These are phyloP conservation scores for Begonia loranthoides DNA, from an alignment of 306 rosid species.

Conservation along the genomic window DNA sequence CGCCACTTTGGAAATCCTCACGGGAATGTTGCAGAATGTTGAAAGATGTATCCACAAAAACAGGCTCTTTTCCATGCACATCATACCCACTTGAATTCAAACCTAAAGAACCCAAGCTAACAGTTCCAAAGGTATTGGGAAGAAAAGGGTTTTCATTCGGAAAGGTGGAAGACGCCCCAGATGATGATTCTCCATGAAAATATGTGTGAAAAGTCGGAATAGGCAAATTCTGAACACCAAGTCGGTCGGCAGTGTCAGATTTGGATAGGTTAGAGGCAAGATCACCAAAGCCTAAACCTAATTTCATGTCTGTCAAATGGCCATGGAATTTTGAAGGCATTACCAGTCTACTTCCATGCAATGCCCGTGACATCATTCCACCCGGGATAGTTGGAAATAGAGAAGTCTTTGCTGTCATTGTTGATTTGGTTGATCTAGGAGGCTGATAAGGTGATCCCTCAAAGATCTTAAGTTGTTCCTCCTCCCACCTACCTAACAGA, in stretches of 20 bases:
- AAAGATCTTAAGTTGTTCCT: slow-evolving; percentile 75
- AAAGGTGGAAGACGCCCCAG: slow-evolving; percentile 57
- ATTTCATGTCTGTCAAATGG: slow-evolving; percentile 92
- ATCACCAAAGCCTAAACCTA: slow-evolving; percentile 53
- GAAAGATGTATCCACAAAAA: slow-evolving; percentile 48
- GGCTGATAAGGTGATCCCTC: slow-evolving; percentile 54
- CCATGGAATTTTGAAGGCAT: slow-evolving; percentile 63
- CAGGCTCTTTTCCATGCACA: slow-evolving; percentile 55
- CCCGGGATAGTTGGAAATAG: slow-evolving; percentile 76
- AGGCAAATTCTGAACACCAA: slow-evolving; percentile 35
- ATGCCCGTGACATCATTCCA: slow-evolving; percentile 95
- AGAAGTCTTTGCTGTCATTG: slow-evolving; percentile 45
- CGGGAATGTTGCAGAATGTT: slow-evolving; percentile 28
- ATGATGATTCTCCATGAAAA: slow-evolving; percentile 46
- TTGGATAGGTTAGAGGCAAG: slow-evolving; percentile 39
- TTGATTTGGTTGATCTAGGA: slow-evolving; percentile 43
- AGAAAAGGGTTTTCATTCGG: slow-evolving; percentile 54
- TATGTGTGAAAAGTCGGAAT: slow-evolving; percentile 38
- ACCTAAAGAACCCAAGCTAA: slow-evolving; percentile 54
- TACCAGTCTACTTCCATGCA: slow-evolving; percentile 79
- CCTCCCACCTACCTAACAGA: slow-evolving; percentile 83
- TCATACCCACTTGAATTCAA: slow-evolving; percentile 18
- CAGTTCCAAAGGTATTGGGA: slow-evolving; percentile 60
- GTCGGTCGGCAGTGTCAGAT: slow-evolving; percentile 45
- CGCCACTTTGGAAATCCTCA: slow-evolving; percentile 40